Base-by-base conservation (phyloP, 106 monocot genomes). In the Iris macrosiphon region DNA sequence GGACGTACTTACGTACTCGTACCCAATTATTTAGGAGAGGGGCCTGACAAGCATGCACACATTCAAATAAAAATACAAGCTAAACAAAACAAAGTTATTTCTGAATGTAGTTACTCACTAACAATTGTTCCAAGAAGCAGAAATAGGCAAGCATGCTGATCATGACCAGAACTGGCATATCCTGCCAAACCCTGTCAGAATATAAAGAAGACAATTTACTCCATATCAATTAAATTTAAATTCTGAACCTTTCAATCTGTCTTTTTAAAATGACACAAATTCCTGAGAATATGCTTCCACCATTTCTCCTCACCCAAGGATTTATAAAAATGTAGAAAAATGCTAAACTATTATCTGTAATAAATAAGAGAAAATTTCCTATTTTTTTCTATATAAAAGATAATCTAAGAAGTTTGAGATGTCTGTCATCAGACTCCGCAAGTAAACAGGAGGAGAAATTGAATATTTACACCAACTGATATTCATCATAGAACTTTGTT, bases 141-240 rank as follows among this genome's bases (percentile, higher is more conserved):
- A 98, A 98, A 66, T 98, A 98, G 19, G 98, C 91, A 24, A 98
- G 80, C 83, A 87, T 98, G 87, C 91, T 98, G 52, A 98, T 73
- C 86, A 98, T 83, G 49, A 81, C 78, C 49, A 98, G 64, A 71
- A 98, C 72, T 16, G 91, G 98, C 35, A 91, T 69, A 71, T 98
- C 98, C 62, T 87, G 90, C 82, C 82, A 91, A 19, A 87, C 77
- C 77, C 98, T 98, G 60, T 15, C 22, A 72, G 49, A 72, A 42
- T 29, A 26, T 46, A 29, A 19, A 58, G 7, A 31, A 1, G 50
- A 17, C 17, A 31, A 17, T 38, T 20, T 39, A 25, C 9, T 8
- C 40, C 26, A 40, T 1, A 0, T 7, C 11, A 18, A 32, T 4
- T 11, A 38, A 56, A 52, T 3, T 5, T 48, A 35, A 29, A 50